Evolutionary conservation across 169 alveolate genomes (phyloP).

Genomic region (Babesia caballi): DNA sequence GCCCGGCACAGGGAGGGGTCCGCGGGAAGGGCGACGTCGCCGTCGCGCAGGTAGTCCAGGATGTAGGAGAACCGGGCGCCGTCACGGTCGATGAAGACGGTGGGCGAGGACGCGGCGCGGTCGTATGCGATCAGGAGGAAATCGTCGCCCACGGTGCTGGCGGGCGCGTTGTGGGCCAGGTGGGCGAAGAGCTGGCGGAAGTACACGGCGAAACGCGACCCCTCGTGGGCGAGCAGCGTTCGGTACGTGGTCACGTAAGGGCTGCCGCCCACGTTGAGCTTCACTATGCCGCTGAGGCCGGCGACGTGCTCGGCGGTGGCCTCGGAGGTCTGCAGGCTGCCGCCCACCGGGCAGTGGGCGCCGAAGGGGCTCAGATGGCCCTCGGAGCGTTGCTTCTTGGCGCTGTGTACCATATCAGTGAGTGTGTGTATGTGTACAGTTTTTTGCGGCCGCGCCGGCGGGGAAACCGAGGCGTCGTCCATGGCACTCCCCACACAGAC

Average conservation of each 20-base stretch:
- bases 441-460: not conserved
- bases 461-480: not conserved
- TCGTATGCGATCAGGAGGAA: slow-evolving; percentile 11
- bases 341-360: not conserved
- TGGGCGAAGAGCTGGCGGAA: slow-evolving; percentile 22
- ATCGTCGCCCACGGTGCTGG: not conserved
- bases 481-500: not conserved
- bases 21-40: slow-evolving; percentile 40
- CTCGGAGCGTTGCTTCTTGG: slow-evolving; percentile 20
- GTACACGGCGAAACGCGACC: slow-evolving; percentile 28
- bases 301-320: not conserved
- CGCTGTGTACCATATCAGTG: not conserved
- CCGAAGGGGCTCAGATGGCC: not conserved
- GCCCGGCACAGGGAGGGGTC: slow-evolving; percentile 25
- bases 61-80: slow-evolving; percentile 41
- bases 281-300: slow-evolving; percentile 16
- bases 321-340: not conserved
- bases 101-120: slow-evolving; percentile 2
- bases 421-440: not conserved
- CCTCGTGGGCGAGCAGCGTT: slow-evolving; percentile 19
- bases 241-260: slow-evolving; percentile 47
- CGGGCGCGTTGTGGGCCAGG: not conserved
- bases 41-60: slow-evolving; percentile 53
- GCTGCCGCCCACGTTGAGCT: slow-evolving; percentile 59
- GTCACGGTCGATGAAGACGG: slow-evolving; percentile 63